A percentile compares a stretch with the other conserved stretches of the same genome.
These are phyloP conservation scores for Chalara sp. DNA, from an alignment of 2,329 filamentous ascomycete genomes.

Conservation along the genomic window DNA sequence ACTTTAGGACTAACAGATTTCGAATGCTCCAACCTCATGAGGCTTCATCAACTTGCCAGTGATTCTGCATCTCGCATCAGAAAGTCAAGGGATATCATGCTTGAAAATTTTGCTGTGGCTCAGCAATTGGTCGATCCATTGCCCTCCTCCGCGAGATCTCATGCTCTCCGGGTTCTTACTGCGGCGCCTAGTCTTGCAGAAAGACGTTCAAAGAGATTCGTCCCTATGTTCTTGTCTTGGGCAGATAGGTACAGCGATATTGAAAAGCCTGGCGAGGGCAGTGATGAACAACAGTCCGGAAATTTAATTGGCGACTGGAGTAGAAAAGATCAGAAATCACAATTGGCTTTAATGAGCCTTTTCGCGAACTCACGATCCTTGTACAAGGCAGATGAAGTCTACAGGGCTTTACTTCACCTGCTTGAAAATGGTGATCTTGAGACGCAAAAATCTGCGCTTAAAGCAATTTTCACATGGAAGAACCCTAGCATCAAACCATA, in stretches of 20 bases:
- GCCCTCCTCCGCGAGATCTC: slow-evolving; percentile 56
- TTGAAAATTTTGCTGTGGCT: slow-evolving; percentile 55
- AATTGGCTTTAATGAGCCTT: slow-evolving; percentile 74
- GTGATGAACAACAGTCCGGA: slow-evolving; percentile 20
- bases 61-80: slow-evolving; percentile 46
- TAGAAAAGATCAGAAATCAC: slow-evolving; percentile 73
- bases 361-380: slow-evolving; percentile 84
- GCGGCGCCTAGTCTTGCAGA: slow-evolving; percentile 73
- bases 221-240: slow-evolving; percentile 83
- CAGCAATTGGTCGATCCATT: slow-evolving; percentile 48
- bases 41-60: slow-evolving; percentile 45
- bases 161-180: slow-evolving; percentile 73
- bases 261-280: slow-evolving; percentile 32
- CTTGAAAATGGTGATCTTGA: slow-evolving; percentile 86
- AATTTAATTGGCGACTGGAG: slow-evolving; percentile 50
- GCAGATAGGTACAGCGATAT: slow-evolving; percentile 39
- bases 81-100: slow-evolving; percentile 50
- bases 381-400: slow-evolving; percentile 70
- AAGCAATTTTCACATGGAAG: slow-evolving; percentile 87
- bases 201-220: slow-evolving; percentile 74
- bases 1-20: slow-evolving; percentile 60
- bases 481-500: slow-evolving; percentile 68
- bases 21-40: slow-evolving; percentile 70
- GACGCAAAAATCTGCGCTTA: slow-evolving; percentile 78
- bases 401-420: slow-evolving; percentile 65